Conservation (phyloP, 2,329 filamentous ascomycete genomes). For the Proliferodiscus dingleyae region DNA sequence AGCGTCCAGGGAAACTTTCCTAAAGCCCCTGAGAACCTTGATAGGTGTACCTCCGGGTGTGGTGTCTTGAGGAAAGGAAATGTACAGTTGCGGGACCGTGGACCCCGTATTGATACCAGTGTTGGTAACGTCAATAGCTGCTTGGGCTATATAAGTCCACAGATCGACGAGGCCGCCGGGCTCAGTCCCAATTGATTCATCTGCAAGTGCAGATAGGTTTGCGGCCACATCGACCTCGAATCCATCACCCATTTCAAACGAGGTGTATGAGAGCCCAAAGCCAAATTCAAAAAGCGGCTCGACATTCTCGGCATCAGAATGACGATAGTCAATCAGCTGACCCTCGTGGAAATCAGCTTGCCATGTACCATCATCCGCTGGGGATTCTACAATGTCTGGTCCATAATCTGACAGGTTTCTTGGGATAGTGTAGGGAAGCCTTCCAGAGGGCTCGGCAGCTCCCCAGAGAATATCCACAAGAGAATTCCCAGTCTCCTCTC, state of each 20-base stretch:
- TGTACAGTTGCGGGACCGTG: conserved; percentile 29
- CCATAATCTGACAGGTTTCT: conserved; percentile 48
- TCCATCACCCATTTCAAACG: conserved; percentile 48
- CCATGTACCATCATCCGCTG: conserved; percentile 13
- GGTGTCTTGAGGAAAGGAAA: conserved; percentile 8
- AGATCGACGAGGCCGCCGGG: conserved; percentile 52
- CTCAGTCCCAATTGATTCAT: conserved; percentile 36
- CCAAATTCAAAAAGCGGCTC: conserved; percentile 75
- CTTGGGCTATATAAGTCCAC: conserved; percentile 45
- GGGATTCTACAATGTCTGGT: conserved; percentile 43
- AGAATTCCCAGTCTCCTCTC: conserved; percentile 55
- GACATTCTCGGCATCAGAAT: conserved; percentile 56
- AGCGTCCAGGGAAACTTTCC: conserved; percentile 47
- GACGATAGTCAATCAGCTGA: conserved; percentile 72
- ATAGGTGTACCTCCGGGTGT: conserved; percentile 40
- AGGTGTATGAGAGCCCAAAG: conserved; percentile 73
- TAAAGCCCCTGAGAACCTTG: conserved; percentile 58
- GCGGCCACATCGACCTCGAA: conserved; percentile 29
- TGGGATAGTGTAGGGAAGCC: conserved; percentile 54
- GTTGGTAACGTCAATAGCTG: conserved; percentile 47
- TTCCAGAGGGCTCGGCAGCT: conserved; percentile 46
- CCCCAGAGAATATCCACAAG: conserved; percentile 59
- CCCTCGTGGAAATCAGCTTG: conserved; percentile 70
- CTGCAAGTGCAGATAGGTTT: conserved; percentile 32
- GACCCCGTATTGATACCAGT: conserved; percentile 37